Conservation (phyloP, 2,329 filamentous ascomycete species). For the Fusarium luffae region DNA sequence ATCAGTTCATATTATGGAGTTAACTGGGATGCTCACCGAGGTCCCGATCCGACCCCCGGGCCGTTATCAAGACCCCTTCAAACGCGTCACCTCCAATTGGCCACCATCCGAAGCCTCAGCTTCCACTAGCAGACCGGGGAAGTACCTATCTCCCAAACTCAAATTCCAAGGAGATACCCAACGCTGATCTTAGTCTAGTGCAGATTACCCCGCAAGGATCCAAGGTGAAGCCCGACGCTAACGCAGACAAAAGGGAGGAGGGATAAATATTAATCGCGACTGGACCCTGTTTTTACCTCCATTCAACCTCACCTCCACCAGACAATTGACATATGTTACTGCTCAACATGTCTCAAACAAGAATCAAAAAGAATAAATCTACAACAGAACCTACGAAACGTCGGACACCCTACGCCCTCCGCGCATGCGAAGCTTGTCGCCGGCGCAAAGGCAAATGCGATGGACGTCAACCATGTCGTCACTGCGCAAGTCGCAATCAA, state of each 20-base stretch:
- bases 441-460: constrained; percentile 27
- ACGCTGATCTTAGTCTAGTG: constrained; percentile 5
- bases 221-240: constrained; percentile 5
- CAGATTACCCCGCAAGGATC: constrained; percentile 18
- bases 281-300: not conserved
- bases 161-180: not conserved
- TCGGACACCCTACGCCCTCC: constrained; percentile 21
- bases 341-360: constrained; percentile 10
- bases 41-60: not conserved
- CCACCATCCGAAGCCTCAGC: too few relatives aligned
- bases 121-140: too few relatives aligned
- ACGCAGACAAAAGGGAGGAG: not conserved
- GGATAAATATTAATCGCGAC: not conserved
- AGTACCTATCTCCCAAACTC: not conserved
- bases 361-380: constrained; percentile 8
- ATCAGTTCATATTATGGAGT: not conserved
- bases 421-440: constrained; percentile 25
- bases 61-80: not conserved
- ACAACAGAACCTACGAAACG: constrained; percentile 8
- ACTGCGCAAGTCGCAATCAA: constrained; percentile 10
- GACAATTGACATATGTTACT: too few relatives aligned
- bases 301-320: too few relatives aligned
- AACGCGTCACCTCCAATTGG: not conserved
- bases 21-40: too few relatives aligned
- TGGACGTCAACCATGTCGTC: constrained; percentile 13